Percentiles rank a stretch among this genome's conserved stretches.
Evolutionary conservation across 176 grass and related monocot genomes (phyloP).

Genomic region (Metroxylon sagu): DNA sequence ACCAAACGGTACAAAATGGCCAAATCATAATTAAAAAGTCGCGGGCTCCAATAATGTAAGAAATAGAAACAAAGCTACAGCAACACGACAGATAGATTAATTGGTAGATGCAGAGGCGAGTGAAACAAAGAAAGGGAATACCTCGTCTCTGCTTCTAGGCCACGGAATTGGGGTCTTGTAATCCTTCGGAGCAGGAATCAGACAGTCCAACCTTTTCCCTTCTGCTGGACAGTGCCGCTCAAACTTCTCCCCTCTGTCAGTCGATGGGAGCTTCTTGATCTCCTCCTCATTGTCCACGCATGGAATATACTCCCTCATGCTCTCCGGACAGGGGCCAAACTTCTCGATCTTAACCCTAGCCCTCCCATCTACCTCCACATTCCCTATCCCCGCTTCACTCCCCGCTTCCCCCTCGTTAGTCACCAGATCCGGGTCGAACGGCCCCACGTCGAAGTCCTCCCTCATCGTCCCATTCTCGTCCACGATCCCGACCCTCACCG

Average conservation of each 20-base stretch:
- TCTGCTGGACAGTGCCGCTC: conserved; percentile 37
- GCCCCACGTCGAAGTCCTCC: conserved; percentile 22
- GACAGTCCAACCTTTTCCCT: conserved; percentile 27
- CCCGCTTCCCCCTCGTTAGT: conserved; percentile 2
- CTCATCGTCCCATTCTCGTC: conserved; percentile 37
- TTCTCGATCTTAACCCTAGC: conserved; percentile 10
- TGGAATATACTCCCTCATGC: conserved; percentile 36
- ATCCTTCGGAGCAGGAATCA: conserved; percentile 29
- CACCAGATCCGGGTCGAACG: conserved; percentile 6
- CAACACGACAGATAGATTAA: too few relatives aligned
- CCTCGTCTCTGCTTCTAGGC: conserved; percentile 52
- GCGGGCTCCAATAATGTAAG: too few relatives aligned
- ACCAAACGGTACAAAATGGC: too few relatives aligned
- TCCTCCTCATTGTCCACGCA: conserved; percentile 41
- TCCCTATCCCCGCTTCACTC: not conserved
- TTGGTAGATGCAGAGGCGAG: not conserved
- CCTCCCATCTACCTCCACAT: conserved; percentile 3
- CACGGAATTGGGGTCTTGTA: conserved; percentile 49
- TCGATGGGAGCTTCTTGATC: conserved; percentile 28
- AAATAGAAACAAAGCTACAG: too few relatives aligned
- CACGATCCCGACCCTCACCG: conserved; percentile 29
- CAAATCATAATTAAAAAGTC: too few relatives aligned
- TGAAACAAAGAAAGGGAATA: conserved; percentile 14
- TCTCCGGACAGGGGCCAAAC: conserved; percentile 28
- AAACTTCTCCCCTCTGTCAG: conserved; percentile 31